A percentile compares a stretch with the other conserved stretches of the same genome.
phyloP scores from a whole-genome alignment of 2,329 filamentous ascomycete genomes.

The Teratosphaeria destructans region DNA sequence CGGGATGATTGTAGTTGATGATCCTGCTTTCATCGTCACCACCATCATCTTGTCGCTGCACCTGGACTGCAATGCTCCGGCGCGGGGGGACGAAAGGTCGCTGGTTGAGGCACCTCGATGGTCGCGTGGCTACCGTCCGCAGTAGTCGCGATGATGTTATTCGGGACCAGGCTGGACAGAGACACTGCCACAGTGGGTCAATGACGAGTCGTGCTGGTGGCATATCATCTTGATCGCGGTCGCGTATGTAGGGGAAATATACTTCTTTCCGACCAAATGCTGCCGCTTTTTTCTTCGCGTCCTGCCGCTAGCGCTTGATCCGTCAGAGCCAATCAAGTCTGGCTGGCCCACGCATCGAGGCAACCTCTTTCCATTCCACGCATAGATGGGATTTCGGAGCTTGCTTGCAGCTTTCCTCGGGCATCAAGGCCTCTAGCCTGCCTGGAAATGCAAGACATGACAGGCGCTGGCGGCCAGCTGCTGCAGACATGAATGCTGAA shows the following conservation, averaged over 20 bases:
- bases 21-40: background rate
- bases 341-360: background rate
- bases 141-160: constrained; percentile 2
- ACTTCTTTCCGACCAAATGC: background rate
- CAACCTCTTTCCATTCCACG: background rate
- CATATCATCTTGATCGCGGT: constrained; percentile 17
- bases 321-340: background rate
- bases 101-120: background rate
- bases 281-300: background rate
- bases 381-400: background rate
- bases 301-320: background rate
- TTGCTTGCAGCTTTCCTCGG: background rate
- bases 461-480: too few relatives aligned
- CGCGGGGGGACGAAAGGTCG: background rate
- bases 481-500: too few relatives aligned
- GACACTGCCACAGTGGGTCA: constrained; percentile 55
- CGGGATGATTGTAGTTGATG: background rate
- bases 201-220: constrained; percentile 26
- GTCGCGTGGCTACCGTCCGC: background rate
- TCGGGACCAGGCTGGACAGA: constrained; percentile 43
- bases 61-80: background rate
- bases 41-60: background rate
- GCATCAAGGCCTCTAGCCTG: too few relatives aligned
- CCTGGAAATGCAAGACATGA: too few relatives aligned
- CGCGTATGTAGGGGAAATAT: background rate